phyloP scores from a whole-genome alignment of 768 basidiomycete genomes.

The Ramaria rubella region DNA sequence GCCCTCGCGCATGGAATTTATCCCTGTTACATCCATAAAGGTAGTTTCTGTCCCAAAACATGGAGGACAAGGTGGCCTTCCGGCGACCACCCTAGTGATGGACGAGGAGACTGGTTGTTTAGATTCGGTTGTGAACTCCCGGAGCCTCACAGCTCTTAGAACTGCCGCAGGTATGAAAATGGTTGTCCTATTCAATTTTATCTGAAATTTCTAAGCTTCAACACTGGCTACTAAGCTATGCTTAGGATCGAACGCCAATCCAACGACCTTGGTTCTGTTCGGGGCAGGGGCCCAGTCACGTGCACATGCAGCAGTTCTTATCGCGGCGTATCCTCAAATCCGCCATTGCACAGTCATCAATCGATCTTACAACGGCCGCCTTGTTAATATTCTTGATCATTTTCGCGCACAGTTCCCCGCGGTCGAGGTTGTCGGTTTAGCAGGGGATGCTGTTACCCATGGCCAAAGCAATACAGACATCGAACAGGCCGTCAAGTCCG shows the following conservation, averaged over 20 bases:
- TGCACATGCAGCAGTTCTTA: conserved; percentile 56
- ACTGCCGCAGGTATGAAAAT: conserved; percentile 71
- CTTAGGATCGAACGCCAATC: conserved; percentile 33
- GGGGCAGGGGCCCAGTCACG: conserved; percentile 69
- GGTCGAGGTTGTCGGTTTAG: conserved; percentile 4
- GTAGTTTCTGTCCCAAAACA: conserved; percentile 67
- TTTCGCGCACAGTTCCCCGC: conserved; percentile 26
- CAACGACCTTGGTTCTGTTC: conserved; percentile 50
- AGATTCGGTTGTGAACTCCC: conserved; percentile 75
- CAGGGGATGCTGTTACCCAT: neutral
- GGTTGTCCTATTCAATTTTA: neutral
- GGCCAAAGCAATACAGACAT: neutral
- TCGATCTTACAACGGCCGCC: conserved; percentile 47
- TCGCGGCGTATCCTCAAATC: conserved; percentile 52
- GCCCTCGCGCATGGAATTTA: conserved; percentile 57
- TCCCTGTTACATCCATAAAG: conserved; percentile 60
- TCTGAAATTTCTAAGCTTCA: conserved; percentile 43
- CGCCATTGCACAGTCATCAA: conserved; percentile 53
- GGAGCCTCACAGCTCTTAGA: conserved; percentile 68
- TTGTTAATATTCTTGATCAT: conserved; percentile 29
- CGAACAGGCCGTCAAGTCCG: conserved; percentile 33
- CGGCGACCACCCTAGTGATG: conserved; percentile 69
- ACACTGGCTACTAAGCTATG: conserved; percentile 53
- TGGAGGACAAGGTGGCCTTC: conserved; percentile 49
- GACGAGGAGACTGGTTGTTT: conserved; percentile 63